Conservation (phyloP, 2,329 filamentous ascomycete species). For the Lachnellula occidentalis region DNA sequence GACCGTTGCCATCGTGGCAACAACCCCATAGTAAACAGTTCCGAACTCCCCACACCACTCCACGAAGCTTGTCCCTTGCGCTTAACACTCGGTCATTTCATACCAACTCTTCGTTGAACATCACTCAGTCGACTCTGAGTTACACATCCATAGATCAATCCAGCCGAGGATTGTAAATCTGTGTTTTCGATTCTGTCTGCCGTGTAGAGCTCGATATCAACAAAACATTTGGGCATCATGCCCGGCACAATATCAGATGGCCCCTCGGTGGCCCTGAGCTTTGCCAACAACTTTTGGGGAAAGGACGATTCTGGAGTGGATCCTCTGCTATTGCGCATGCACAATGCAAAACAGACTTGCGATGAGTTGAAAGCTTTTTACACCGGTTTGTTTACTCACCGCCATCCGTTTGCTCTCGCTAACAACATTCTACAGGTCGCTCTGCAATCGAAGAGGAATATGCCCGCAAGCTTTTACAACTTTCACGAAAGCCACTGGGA, state of each 20-base stretch:
- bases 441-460: conserved; percentile 97
- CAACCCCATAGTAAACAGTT: background rate
- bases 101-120: conserved; percentile 7
- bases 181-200: background rate
- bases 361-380: conserved; percentile 95
- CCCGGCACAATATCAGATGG: conserved; percentile 30
- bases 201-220: background rate
- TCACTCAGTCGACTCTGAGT: background rate
- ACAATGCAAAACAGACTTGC: conserved; percentile 85
- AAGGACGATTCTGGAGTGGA: conserved; percentile 95
- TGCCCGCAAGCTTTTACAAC: conserved; percentile 75
- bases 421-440: conserved; percentile 52
- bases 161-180: background rate
- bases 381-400: conserved; percentile 49
- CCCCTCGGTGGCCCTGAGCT: conserved; percentile 35
- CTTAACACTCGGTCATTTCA: conserved; percentile 6
- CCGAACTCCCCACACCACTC: background rate
- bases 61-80: conserved; percentile 8
- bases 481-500: conserved; percentile 83
- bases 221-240: conserved; percentile 21
- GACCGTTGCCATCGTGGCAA: background rate
- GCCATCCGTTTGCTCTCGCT: conserved; percentile 1
- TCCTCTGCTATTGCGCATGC: conserved; percentile 90
- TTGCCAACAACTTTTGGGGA: conserved; percentile 99
- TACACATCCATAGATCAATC: background rate